Percentiles rank a stretch among this genome's conserved stretches.
Evolutionary conservation across 371 early-diverging fungal species (phyloP).

Genomic region (Blakeslea trispora): DNA sequence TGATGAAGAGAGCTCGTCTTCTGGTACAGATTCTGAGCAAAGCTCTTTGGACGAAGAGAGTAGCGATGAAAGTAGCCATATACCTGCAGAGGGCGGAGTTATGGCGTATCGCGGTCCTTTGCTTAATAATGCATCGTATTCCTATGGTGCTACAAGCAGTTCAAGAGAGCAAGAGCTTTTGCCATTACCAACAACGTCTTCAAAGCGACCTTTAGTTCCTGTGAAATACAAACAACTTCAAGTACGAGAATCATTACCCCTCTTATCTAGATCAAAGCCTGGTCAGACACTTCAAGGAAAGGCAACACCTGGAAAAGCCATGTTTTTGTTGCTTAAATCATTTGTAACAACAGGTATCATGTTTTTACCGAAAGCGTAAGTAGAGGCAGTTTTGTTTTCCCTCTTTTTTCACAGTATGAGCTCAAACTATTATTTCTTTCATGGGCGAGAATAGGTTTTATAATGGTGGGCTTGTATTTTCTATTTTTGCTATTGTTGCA

Average conservation of each 20-base stretch:
- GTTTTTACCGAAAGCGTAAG: slow-evolving; percentile 76
- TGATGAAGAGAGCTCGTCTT: slow-evolving; percentile 73
- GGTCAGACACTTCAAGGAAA: slow-evolving; percentile 65
- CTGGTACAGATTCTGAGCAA: slow-evolving; percentile 36
- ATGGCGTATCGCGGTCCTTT: slow-evolving; percentile 36
- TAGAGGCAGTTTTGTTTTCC: too few relatives aligned
- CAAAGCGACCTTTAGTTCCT: slow-evolving; percentile 19
- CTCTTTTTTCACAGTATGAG: too few relatives aligned
- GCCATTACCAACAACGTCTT: slow-evolving; percentile 4
- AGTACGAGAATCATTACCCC: slow-evolving; percentile 55
- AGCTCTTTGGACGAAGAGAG: slow-evolving; percentile 23
- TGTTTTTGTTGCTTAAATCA: slow-evolving; percentile 82
- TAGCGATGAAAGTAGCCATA: slow-evolving; percentile 21
- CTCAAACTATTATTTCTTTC: background rate
- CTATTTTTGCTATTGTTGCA: slow-evolving; percentile 51
- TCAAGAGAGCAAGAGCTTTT: background rate
- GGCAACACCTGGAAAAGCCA: slow-evolving; percentile 77
- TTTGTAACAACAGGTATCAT: slow-evolving; percentile 90
- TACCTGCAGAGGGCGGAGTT: slow-evolving; percentile 34
- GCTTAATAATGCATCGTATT: slow-evolving; percentile 30
- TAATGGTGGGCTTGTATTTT: slow-evolving; percentile 71
- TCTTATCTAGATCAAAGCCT: slow-evolving; percentile 54
- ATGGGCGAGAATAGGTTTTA: slow-evolving; percentile 58
- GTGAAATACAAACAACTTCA: slow-evolving; percentile 40
- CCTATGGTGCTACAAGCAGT: slow-evolving; percentile 17